These are phyloP conservation scores for Colletotrichum melonis DNA, from an alignment of 2,329 filamentous ascomycete species.

Conservation along the genomic window DNA sequence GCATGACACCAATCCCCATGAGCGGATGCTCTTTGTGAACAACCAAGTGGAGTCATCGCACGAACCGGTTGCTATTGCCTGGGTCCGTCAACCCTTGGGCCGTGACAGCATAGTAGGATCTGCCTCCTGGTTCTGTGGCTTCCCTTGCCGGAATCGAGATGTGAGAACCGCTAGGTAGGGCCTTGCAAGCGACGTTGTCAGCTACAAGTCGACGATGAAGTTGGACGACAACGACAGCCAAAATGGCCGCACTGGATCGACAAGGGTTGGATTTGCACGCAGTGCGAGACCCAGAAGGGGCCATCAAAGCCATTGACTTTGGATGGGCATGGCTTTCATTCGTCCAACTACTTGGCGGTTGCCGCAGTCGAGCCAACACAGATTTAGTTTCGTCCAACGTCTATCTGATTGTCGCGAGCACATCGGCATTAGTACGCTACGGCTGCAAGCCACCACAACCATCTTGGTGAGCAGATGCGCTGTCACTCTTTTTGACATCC, in stretches of 20 bases:
- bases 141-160: neutral
- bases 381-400: neutral
- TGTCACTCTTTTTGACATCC: neutral
- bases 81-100: neutral
- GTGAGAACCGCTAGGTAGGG: conserved; percentile 4
- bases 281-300: neutral
- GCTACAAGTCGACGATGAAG: neutral
- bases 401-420: neutral
- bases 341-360: neutral
- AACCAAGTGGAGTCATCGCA: conserved; percentile 6
- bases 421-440: neutral
- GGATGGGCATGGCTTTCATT: neutral
- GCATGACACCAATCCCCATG: neutral
- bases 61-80: neutral
- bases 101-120: neutral
- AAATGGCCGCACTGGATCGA: neutral
- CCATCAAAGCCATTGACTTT: conserved; percentile 10
- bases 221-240: neutral
- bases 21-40: neutral
- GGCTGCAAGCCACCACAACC: neutral
- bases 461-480: neutral
- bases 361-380: neutral
- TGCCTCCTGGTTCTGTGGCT: neutral
- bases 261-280: neutral
- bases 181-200: neutral